These are phyloP conservation scores for Esteya vermicola DNA, from an alignment of 2,329 filamentous ascomycete genomes.

Conservation along the genomic window DNA sequence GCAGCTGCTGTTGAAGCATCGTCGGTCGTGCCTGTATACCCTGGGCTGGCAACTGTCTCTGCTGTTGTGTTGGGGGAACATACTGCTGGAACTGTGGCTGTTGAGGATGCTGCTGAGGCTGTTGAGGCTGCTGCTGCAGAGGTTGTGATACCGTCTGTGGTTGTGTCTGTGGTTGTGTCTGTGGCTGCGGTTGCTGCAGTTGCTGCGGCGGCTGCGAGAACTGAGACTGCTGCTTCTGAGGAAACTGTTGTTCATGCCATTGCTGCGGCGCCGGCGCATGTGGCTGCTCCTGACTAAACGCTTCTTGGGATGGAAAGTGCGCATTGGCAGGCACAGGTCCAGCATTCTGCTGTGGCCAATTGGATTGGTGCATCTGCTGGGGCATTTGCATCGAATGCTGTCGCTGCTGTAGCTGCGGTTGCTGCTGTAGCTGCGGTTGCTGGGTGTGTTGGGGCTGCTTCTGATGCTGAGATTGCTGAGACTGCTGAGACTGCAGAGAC, in stretches of 20 bases:
- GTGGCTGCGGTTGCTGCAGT: neutral
- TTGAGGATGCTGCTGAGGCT: neutral
- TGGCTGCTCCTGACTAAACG: neutral
- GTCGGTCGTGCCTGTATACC: neutral
- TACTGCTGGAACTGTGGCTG: neutral
- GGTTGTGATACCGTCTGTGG: too few species aligned
- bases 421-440: too few species aligned
- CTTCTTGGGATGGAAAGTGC: neutral
- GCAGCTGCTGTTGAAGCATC: neutral
- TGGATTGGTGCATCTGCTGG: neutral
- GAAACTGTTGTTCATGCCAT: neutral
- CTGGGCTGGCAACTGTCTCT: neutral
- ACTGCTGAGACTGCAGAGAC: too few species aligned
- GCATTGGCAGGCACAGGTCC: neutral
- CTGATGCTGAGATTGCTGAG: too few species aligned
- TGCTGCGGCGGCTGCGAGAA: neutral
- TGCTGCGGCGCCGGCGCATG: neutral
- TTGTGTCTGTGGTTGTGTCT: constrained; percentile 1
- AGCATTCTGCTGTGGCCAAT: neutral
- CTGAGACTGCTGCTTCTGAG: neutral
- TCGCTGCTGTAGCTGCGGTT: constrained; percentile 4
- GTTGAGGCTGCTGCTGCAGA: constrained; percentile 3
- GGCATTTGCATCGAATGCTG: constrained; percentile 4
- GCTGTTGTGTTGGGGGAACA: neutral
- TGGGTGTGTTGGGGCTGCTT: too few species aligned